Conservation (phyloP, 305 asterid species). For the Petunia hybrid region DNA sequence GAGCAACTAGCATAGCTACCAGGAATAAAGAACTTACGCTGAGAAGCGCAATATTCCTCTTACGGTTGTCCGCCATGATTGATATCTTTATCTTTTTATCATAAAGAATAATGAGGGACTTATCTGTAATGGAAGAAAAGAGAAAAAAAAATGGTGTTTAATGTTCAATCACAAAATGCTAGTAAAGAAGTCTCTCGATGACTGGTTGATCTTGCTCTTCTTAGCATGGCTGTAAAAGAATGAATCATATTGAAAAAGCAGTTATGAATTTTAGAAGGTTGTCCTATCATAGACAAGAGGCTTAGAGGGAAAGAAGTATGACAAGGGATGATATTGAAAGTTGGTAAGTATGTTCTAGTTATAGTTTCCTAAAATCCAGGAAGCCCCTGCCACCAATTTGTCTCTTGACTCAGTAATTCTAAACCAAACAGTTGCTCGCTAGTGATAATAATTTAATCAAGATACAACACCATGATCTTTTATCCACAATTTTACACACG, state of each 20-base stretch:
- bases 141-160: too few species aligned
- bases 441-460: too few species aligned
- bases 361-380: neutral
- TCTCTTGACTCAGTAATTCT: neutral
- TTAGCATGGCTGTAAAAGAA: neutral
- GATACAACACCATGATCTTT: neutral
- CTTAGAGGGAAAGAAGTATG: neutral
- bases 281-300: neutral
- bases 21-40: constrained; percentile 58
- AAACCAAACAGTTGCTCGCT: too few species aligned
- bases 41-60: constrained; percentile 49
- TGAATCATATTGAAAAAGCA: neutral
- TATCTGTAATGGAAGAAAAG: neutral
- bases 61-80: neutral
- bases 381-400: neutral
- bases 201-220: neutral
- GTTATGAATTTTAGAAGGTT: neutral
- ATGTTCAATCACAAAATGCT: neutral
- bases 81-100: neutral
- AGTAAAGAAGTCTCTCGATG: neutral
- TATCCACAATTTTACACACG: too few species aligned
- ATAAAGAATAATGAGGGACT: neutral
- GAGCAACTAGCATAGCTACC: constrained; percentile 67
- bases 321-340: neutral
- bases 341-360: neutral